phyloP scores from a whole-genome alignment of 768 basidiomycete species.

The Mycena floridula region DNA sequence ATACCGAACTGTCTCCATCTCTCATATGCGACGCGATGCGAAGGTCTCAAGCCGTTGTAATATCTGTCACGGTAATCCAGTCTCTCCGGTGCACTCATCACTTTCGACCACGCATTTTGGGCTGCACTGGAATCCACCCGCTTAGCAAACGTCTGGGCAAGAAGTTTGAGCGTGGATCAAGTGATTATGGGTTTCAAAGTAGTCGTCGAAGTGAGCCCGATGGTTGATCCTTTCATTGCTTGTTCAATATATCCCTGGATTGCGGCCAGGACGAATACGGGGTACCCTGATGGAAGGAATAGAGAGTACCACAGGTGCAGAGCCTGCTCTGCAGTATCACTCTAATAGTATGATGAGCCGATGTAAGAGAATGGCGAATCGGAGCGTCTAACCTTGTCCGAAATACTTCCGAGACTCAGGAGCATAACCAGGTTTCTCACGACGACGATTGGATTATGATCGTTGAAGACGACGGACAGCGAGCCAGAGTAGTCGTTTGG shows the following conservation, averaged over 20 bases:
- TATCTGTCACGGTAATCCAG: slow-evolving; percentile 32
- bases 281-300: slow-evolving; percentile 30
- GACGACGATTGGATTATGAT: slow-evolving; percentile 21
- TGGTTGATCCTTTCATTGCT: background rate
- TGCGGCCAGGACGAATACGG: slow-evolving; percentile 12
- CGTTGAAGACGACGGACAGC: slow-evolving; percentile 36
- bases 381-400: slow-evolving; percentile 12
- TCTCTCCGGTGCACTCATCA: slow-evolving; percentile 29
- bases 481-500: slow-evolving; percentile 34
- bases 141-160: slow-evolving; percentile 2
- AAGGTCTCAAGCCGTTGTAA: slow-evolving; percentile 28
- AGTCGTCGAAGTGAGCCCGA: no score
- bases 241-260: slow-evolving; percentile 14
- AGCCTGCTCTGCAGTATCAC: slow-evolving; percentile 33
- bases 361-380: background rate
- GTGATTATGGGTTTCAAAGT: slow-evolving; percentile 12
- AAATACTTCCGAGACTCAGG: slow-evolving; percentile 29
- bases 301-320: slow-evolving; percentile 45
- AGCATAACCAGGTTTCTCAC: slow-evolving; percentile 41
- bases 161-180: no score
- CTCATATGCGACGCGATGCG: slow-evolving; percentile 38
- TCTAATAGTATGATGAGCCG: background rate
- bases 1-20: slow-evolving; percentile 34
- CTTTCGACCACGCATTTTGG: slow-evolving; percentile 24
- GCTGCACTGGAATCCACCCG: slow-evolving; percentile 15